These are phyloP conservation scores for Mycena pura DNA, from an alignment of 768 basidiomycete genomes.

Conservation along the genomic window DNA sequence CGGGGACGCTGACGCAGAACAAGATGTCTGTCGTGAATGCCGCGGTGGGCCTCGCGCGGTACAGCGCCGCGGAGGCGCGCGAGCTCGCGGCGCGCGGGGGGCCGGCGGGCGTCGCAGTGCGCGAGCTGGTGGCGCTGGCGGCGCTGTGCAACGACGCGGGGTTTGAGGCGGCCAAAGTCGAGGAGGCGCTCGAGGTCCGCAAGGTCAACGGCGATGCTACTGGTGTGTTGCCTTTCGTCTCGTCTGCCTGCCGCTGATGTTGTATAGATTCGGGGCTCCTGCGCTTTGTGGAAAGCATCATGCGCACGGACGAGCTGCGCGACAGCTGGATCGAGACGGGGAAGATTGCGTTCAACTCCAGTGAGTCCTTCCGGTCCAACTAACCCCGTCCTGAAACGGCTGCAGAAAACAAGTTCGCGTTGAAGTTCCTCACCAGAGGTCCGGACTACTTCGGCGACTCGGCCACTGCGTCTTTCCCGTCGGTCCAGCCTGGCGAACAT, in stretches of 20 bases:
- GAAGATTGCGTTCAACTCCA: slow-evolving; percentile 49
- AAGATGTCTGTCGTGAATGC: slow-evolving; percentile 62
- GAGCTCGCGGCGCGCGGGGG: slow-evolving; percentile 16
- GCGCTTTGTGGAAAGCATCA: slow-evolving; percentile 50
- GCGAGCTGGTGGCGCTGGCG: slow-evolving; percentile 47
- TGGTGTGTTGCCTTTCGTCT: slow-evolving; percentile 40
- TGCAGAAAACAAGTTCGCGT: slow-evolving; percentile 58
- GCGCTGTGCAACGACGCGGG: slow-evolving; percentile 59
- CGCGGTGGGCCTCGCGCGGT: slow-evolving; percentile 44
- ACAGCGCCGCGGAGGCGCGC: slow-evolving; percentile 29
- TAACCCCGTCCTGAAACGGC: not conserved
- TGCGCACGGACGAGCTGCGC: slow-evolving; percentile 34
- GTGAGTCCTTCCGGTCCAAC: slow-evolving; percentile 18
- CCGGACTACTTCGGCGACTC: not conserved
- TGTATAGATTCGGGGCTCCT: slow-evolving; percentile 57
- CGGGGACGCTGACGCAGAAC: slow-evolving; percentile 62
- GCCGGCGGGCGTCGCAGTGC: slow-evolving; percentile 25
- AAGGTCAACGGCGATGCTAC: slow-evolving; percentile 62
- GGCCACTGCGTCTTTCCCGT: not conserved
- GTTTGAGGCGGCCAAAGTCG: slow-evolving; percentile 41
- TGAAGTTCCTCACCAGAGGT: slow-evolving; percentile 45
- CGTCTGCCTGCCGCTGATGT: not conserved
- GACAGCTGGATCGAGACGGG: slow-evolving; percentile 43
- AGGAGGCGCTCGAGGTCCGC: slow-evolving; percentile 33
- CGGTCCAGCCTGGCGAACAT: slow-evolving; percentile 29